Base-by-base conservation (phyloP, 768 basidiomycete species). In the Kwoniella dendrophila region DNA sequence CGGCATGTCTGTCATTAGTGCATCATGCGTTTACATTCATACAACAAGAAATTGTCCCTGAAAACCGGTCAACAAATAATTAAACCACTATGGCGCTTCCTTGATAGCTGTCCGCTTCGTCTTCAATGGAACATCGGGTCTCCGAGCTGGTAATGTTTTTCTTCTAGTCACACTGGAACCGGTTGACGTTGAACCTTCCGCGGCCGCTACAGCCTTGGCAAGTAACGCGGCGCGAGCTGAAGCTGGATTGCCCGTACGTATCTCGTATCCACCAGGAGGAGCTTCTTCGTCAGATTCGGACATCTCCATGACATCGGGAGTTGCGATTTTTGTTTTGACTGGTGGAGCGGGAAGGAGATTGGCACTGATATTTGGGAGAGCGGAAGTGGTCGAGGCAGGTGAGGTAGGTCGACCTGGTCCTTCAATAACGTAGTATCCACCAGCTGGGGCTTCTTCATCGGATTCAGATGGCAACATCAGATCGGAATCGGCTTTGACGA, bases 401-500 rank as follows among this genome's bases (percentile, higher is more conserved):
- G 63, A 53, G 44, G 62, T 56, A 11, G 64, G 45, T 26, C 56
- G 53, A 24, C 45, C 29, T 4, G 61, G 38, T 11, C 56, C 62
- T 36, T 74, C 67, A 22, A 75, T 62, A 20, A 78, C 67, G 59
- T 74, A 77, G 56, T 74, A 78, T 3, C 77, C 77, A 1, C 74
- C 75, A 3, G 53, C 67, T 2, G 77, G 77, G 1, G 69, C 68
- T 27, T 78, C 77, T 27, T 78, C 77, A 51, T 78, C 77, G 11
- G 77, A 78, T 43, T 78, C 77, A n/a, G 77, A 78, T 1, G 76
- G 74, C 4, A 74, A 38, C 74, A 77, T 77, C 38, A 76, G 38
- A 51, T 75, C 74, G 0, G 70, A 49, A 52, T 78, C 77, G 3
- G 75, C 77, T 27, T 73, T 71, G 44, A 74, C 63, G 12, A 60